Conservation (phyloP, 371 early-diverging fungal species). For the Batkoa obscura region DNA sequence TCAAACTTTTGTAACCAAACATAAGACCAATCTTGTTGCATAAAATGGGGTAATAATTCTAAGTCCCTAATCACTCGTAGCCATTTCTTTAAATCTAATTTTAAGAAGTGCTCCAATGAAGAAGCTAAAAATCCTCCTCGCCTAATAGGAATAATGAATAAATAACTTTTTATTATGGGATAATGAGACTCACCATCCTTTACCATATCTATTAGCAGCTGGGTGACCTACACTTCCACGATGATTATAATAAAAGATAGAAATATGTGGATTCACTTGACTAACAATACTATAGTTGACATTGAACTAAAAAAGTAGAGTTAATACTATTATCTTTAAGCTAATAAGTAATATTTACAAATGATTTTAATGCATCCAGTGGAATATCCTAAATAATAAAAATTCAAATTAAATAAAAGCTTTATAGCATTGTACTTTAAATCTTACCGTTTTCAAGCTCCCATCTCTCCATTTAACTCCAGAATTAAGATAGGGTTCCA, state of each 20-base stretch:
- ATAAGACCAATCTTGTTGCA: slow-evolving; percentile 59
- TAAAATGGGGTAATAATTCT: slow-evolving; percentile 47
- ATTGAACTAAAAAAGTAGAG: slow-evolving; percentile 55
- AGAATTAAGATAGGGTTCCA: slow-evolving; percentile 48
- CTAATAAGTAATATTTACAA: not conserved
- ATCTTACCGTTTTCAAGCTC: slow-evolving; percentile 40
- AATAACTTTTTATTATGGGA: not conserved
- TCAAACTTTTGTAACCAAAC: slow-evolving; percentile 77
- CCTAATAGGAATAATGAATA: slow-evolving; percentile 15
- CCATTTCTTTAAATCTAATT: slow-evolving; percentile 76
- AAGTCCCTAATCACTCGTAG: slow-evolving; percentile 57
- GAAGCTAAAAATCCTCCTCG: slow-evolving; percentile 78
- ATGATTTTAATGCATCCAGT: slow-evolving; percentile 3
- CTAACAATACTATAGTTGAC: slow-evolving; percentile 74
- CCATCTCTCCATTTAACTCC: slow-evolving; percentile 80
- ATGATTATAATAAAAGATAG: slow-evolving; percentile 59
- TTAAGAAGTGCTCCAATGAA: slow-evolving; percentile 51
- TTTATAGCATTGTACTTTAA: not conserved
- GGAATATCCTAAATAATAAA: slow-evolving; percentile 6
- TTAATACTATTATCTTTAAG: slow-evolving; percentile 9
- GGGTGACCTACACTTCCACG: slow-evolving; percentile 55
- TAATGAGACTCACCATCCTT: slow-evolving; percentile 23
- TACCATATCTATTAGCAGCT: slow-evolving; percentile 30
- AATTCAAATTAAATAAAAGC: not conserved
- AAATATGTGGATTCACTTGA: slow-evolving; percentile 81